phyloP scores from a whole-genome alignment of 2,329 filamentous ascomycete species.

The Fusarium torreyae region DNA sequence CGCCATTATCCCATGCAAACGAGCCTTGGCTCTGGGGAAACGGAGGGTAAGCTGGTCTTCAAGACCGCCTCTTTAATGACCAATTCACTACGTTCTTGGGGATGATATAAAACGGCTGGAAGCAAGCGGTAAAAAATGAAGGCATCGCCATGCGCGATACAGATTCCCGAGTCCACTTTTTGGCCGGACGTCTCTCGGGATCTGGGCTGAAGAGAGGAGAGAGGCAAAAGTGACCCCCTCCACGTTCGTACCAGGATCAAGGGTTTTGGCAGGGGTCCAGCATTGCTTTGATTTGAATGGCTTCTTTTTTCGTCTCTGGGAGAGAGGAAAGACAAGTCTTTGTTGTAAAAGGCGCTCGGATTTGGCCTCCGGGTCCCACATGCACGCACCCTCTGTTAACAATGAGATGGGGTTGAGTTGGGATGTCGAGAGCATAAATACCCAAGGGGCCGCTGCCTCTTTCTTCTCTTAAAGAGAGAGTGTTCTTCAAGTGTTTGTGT shows the following conservation, averaged over 20 bases:
- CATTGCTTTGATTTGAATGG: constrained; percentile 18
- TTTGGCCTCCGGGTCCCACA: constrained; percentile 36
- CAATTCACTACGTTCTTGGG: neutral
- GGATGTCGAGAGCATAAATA: constrained; percentile 45
- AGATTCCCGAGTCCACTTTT: constrained; percentile 39
- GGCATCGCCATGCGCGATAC: constrained; percentile 25
- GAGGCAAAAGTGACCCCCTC: neutral
- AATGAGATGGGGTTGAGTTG: constrained; percentile 1
- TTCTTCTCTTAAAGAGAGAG: constrained; percentile 1
- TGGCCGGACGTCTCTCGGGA: constrained; percentile 48
- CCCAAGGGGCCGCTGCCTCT: constrained; percentile 29
- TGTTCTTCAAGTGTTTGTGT: neutral
- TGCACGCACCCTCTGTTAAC: constrained; percentile 7
- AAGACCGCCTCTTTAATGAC: neutral
- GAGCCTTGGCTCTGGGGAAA: constrained; percentile 37
- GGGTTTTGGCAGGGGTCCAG: constrained; percentile 9
- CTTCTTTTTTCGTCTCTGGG: constrained; percentile 22
- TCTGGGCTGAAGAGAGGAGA: constrained; percentile 24
- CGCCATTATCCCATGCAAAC: constrained; percentile 44
- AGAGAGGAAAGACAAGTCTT: neutral
- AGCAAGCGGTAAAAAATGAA: constrained; percentile 38
- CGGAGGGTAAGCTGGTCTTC: neutral
- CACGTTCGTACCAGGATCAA: constrained; percentile 7
- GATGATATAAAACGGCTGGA: constrained; percentile 31
- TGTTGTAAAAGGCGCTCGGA: constrained; percentile 25